Evolutionary conservation across 2,329 filamentous ascomycete species (phyloP).

Genomic region (Ophiostoma pallidulum): DNA sequence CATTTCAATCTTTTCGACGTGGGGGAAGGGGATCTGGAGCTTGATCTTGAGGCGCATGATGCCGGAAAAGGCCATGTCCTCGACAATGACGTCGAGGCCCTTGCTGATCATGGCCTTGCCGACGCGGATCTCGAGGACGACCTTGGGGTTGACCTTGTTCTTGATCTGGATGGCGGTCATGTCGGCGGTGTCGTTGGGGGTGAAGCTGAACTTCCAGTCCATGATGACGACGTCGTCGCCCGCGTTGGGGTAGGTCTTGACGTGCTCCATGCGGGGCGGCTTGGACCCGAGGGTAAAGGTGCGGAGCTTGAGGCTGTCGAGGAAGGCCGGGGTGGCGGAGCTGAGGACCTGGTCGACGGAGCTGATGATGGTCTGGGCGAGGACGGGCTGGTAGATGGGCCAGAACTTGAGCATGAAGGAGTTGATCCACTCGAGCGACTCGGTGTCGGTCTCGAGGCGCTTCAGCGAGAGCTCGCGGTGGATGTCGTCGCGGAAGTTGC

Average conservation of each 20-base stretch:
- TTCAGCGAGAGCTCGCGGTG: slow-evolving; percentile 74
- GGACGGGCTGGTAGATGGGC: slow-evolving; percentile 94
- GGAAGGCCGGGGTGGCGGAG: slow-evolving; percentile 79
- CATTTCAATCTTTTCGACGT: slow-evolving; percentile 89
- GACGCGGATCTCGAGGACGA: slow-evolving; percentile 87
- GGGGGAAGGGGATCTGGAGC: slow-evolving; percentile 89
- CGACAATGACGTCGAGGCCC: slow-evolving; percentile 91
- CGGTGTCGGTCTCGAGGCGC: slow-evolving; percentile 78
- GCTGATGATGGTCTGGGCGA: slow-evolving; percentile 84
- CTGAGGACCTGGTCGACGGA: slow-evolving; percentile 95
- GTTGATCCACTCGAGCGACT: slow-evolving; percentile 98
- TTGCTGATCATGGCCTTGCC: slow-evolving; percentile 97
- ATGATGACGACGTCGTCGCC: slow-evolving; percentile 94
- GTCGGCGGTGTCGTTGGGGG: slow-evolving; percentile 85
- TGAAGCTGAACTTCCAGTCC: slow-evolving; percentile 99
- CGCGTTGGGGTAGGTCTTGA: slow-evolving; percentile 94
- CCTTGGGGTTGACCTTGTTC: slow-evolving; percentile 94
- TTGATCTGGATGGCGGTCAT: slow-evolving; percentile 83
- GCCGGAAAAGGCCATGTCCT: slow-evolving; percentile 93
- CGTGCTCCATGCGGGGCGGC: slow-evolving; percentile 90
- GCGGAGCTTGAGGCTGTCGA: slow-evolving; percentile 89
- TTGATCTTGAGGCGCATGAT: slow-evolving; percentile 97
- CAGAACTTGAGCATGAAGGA: slow-evolving; percentile 98
- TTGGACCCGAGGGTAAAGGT: slow-evolving; percentile 92
- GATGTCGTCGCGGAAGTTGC: slow-evolving; percentile 93